A percentile compares a stretch with the other conserved stretches of the same genome.
These are phyloP conservation scores for Lotus japonicus DNA, from an alignment of 306 rosid species.

Conservation along the genomic window DNA sequence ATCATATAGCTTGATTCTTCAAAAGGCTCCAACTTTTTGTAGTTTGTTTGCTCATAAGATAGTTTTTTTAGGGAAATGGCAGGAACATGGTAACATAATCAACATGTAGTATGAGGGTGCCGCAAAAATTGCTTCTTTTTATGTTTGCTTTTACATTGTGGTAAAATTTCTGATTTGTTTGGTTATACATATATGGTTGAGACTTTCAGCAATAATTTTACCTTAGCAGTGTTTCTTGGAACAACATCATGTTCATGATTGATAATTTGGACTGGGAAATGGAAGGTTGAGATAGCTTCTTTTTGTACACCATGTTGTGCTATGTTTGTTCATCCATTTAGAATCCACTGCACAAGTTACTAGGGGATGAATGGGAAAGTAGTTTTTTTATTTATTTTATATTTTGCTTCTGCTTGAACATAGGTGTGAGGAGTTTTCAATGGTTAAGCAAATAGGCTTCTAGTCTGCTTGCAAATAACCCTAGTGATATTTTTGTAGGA, in stretches of 20 bases:
- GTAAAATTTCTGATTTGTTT: background rate
- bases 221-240: background rate
- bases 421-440: too few species aligned
- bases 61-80: background rate
- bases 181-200: background rate
- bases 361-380: too few species aligned
- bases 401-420: too few species aligned
- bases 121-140: background rate
- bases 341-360: too few species aligned
- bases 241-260: background rate
- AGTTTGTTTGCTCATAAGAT: background rate
- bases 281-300: slow-evolving; percentile 8
- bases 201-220: slow-evolving; percentile 1
- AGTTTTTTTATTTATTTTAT: too few species aligned
- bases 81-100: background rate
- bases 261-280: background rate
- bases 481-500: slow-evolving; percentile 41
- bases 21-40: background rate
- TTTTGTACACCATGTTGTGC: background rate
- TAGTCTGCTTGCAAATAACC: slow-evolving; percentile 1
- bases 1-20: background rate
- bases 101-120: background rate
- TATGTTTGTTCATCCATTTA: too few species aligned
- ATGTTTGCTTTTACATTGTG: background rate
- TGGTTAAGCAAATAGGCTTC: too few species aligned